These are phyloP conservation scores for Vanderwaltozyma tropicalis DNA, from an alignment of 805 yeast genomes.

Conservation along the genomic window DNA sequence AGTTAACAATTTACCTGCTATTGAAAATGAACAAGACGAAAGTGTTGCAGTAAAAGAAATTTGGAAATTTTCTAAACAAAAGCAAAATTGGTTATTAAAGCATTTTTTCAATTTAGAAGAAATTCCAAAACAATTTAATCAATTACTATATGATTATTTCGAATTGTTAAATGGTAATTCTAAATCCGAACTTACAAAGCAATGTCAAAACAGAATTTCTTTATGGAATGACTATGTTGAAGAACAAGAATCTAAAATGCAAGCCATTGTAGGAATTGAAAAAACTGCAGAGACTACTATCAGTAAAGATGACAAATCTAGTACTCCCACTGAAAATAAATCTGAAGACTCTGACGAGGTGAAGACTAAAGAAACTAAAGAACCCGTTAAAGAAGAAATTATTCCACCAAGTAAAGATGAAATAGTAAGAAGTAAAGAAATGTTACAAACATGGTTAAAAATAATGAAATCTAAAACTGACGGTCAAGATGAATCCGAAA, in stretches of 20 bases:
- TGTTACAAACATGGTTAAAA: conserved; percentile 1
- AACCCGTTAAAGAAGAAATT: conserved; percentile 5
- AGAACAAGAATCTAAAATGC: conserved; percentile 17
- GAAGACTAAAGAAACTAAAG: conserved; percentile 6
- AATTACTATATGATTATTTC: conserved; percentile 22
- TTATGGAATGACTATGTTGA: conserved; percentile 21
- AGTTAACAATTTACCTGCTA: conserved; percentile 2
- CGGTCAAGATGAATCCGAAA: background rate
- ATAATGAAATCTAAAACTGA: background rate
- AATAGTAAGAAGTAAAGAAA: conserved; percentile 1
- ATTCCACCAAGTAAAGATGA: conserved; percentile 2
- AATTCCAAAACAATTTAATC: conserved; percentile 22
- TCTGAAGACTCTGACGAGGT: conserved; percentile 2
- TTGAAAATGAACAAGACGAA: conserved; percentile 4
- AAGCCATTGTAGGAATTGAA: conserved; percentile 13
- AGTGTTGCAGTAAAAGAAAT: conserved; percentile 17
- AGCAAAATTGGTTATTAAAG: conserved; percentile 29
- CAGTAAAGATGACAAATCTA: conserved; percentile 1
- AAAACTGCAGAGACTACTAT: conserved; percentile 2
- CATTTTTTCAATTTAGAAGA: conserved; percentile 21
- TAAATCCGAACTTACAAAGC: conserved; percentile 12
- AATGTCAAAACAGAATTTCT: conserved; percentile 12
- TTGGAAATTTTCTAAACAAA: conserved; percentile 31
- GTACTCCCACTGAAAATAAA: background rate
- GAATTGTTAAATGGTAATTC: conserved; percentile 19